Percentiles rank a stretch among this genome's conserved stretches.
Conservation (phyloP, 139 green algal species). For the Tetraselmis striata region DNA sequence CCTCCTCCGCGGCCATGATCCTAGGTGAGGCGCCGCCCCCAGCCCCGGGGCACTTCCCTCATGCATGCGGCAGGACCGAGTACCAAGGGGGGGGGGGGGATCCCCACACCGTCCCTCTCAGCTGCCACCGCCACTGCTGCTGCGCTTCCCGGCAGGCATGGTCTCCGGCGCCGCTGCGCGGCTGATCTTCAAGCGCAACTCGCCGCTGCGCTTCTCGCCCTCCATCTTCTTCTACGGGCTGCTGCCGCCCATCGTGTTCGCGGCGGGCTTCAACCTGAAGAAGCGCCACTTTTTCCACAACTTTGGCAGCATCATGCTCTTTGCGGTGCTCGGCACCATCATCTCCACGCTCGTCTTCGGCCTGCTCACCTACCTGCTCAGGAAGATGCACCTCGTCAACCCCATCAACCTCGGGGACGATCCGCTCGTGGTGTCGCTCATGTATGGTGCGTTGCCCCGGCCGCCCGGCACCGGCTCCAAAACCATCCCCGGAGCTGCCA, state of each 20-base stretch:
- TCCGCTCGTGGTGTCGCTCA: slow-evolving; percentile 50
- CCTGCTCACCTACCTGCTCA: slow-evolving; percentile 50
- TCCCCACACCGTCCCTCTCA: too few species aligned
- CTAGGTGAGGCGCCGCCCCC: slow-evolving; percentile 14
- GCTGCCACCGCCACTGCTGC: too few species aligned
- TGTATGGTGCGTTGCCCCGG: too few species aligned
- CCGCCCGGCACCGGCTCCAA: too few species aligned
- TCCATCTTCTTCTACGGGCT: slow-evolving; percentile 50
- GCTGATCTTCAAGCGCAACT: slow-evolving; percentile 5
- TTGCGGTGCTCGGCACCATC: slow-evolving; percentile 64
- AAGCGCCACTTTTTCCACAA: slow-evolving; percentile 39
- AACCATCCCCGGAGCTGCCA: too few species aligned
- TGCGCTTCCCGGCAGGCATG: too few species aligned
- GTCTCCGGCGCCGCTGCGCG: slow-evolving; percentile 15
- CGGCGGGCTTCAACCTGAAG: slow-evolving; percentile 51
- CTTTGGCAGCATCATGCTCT: slow-evolving; percentile 51
- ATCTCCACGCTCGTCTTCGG: slow-evolving; percentile 53
- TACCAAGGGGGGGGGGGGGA: too few species aligned
- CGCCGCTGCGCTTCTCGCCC: slow-evolving; percentile 37
- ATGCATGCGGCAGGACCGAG: neutral
- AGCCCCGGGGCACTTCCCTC: neutral
- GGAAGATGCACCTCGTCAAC: slow-evolving; percentile 36
- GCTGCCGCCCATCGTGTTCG: slow-evolving; percentile 73
- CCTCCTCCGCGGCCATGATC: slow-evolving; percentile 38
- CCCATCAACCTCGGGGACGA: slow-evolving; percentile 25